A percentile compares a stretch with the other conserved stretches of the same genome.
phyloP scores from a whole-genome alignment of 805 yeast species.

The Candida ortonii region DNA sequence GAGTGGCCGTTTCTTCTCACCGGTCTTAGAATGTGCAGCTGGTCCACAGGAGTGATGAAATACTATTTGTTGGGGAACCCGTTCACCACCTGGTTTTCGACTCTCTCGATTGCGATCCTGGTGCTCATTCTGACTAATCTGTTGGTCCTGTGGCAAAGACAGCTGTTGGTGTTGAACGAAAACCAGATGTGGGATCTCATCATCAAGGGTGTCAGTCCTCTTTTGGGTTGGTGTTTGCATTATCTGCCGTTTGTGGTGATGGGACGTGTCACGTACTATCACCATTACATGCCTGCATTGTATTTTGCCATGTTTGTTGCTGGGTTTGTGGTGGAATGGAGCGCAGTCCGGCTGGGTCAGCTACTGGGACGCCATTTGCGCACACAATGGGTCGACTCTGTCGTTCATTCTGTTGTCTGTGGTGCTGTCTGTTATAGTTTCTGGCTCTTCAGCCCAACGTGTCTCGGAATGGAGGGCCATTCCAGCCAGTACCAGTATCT shows the following conservation, averaged over 20 bases:
- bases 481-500: constrained; percentile 39
- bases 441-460: constrained; percentile 57
- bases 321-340: constrained; percentile 51
- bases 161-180: constrained; percentile 40
- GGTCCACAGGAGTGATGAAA: constrained; percentile 55
- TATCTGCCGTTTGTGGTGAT: constrained; percentile 71
- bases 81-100: constrained; percentile 57
- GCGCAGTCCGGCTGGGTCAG: constrained; percentile 31
- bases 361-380: too few relatives aligned
- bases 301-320: constrained; percentile 67
- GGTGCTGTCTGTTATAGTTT: constrained; percentile 49
- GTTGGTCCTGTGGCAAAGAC: constrained; percentile 66
- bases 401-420: constrained; percentile 41
- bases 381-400: too few relatives aligned
- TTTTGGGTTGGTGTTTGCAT: constrained; percentile 80
- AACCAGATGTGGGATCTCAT: constrained; percentile 22
- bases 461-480: constrained; percentile 64
- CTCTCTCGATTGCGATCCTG: constrained; percentile 46
- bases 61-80: constrained; percentile 72
- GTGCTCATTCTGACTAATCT: constrained; percentile 39
- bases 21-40: constrained; percentile 76
- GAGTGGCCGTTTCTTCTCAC: constrained; percentile 72
- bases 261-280: constrained; percentile 86
- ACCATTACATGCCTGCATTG: constrained; percentile 81
- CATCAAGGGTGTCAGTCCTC: constrained; percentile 74